Base-by-base conservation (phyloP, 352 stramenopile species). In the Phytophthora pinifolia region DNA sequence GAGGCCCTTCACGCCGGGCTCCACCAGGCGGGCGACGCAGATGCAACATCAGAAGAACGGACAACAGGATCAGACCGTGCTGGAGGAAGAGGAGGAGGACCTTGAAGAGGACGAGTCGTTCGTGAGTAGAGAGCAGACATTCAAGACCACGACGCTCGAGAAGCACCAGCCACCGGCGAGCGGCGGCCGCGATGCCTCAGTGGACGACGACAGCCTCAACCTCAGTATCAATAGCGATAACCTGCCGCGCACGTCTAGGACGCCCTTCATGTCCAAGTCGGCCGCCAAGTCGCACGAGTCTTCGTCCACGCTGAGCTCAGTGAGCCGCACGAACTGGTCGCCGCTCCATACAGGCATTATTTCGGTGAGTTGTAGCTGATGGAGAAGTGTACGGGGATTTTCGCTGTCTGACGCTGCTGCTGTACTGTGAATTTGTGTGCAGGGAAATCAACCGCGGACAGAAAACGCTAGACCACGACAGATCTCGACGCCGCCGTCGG, bases 81-180 rank as follows among this genome's bases (percentile, higher is more conserved):
- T 22, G 30, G 42, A 25, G 7, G 18, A 46, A 7, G 50, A 62
- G 17, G 53, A 70, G 9, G 63, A 70, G 3, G 68, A 76, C 13
- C 38, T 75, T 6, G 69, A 75, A 9, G 64, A 71, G 5, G 65
- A 74, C 9, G 41, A 68, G 14, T 79, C 74, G 13, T 74, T 86
- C 10, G 65, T 79, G 10, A 69, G 56, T 25, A 75, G 72, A 20
- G 72, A 85, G 31, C 61, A 86, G 51, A 75, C 62, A 4, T 89
- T 92, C 65, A 87, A 88, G 68, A 92, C 82, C 10, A 89, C 79
- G 42, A 89, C 73, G 47, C 71, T 92, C 14, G 55, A 73, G 37
- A 59, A 74, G 9, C 62, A 74, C 14, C 57, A 65, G 49, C 62
- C 69, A 1, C 49, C 37, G 10, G 13, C 50, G 3, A 54, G 37